Percentiles rank a stretch among this genome's conserved stretches.
Conservation (phyloP, 2,329 filamentous ascomycete genomes). For the Venturia aucupariae region DNA sequence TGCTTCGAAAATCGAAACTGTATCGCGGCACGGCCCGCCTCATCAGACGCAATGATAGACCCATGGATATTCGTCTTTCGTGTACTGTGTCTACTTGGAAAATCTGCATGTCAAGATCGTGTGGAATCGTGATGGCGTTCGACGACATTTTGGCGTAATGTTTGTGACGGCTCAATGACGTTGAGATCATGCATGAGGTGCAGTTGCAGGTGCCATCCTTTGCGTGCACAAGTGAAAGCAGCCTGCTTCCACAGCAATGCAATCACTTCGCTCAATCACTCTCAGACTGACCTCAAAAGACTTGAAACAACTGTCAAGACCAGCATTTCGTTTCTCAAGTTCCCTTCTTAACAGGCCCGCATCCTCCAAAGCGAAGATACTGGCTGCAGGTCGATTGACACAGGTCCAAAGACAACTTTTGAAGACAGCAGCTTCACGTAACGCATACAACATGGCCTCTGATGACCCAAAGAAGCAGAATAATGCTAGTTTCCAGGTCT, state of each 20-base stretch:
- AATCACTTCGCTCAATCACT: background rate
- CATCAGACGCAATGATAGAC: too few relatives aligned
- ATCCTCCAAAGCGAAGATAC: background rate
- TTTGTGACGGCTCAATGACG: constrained; percentile 3
- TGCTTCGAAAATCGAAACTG: too few relatives aligned
- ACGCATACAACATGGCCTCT: constrained; percentile 5
- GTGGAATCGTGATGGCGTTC: background rate
- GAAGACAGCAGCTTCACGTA: background rate
- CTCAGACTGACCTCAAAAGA: background rate
- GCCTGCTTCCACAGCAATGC: background rate
- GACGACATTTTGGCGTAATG: background rate
- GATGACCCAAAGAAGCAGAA: background rate
- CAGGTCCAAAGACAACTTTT: background rate
- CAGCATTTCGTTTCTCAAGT: background rate
- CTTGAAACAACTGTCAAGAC: background rate
- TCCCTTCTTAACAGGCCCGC: background rate
- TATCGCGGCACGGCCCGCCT: too few relatives aligned
- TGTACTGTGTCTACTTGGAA: too few relatives aligned
- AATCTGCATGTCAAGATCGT: too few relatives aligned
- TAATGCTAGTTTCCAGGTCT: constrained; percentile 2
- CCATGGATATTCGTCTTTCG: too few relatives aligned
- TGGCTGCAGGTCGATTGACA: background rate
- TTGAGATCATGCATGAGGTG: background rate
- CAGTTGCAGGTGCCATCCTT: background rate
- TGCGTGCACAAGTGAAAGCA: background rate